Conservation (phyloP, 352 stramenopile species). For the Phytophthora agathidicida region DNA sequence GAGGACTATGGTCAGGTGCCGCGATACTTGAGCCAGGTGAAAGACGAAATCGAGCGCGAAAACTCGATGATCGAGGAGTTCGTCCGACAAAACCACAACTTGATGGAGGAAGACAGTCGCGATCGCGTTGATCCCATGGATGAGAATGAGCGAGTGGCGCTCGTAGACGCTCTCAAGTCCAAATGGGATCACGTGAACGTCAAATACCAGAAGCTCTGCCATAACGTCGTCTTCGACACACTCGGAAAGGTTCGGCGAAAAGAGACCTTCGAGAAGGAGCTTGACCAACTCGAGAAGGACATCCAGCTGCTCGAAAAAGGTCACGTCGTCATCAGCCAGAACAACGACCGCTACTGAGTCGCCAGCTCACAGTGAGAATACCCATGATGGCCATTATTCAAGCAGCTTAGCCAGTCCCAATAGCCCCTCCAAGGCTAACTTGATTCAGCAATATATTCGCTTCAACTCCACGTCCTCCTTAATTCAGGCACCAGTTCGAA, state of each 20-base stretch:
- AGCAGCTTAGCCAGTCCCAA: conserved; percentile 6
- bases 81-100: conserved; percentile 89
- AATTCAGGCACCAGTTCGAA: conserved; percentile 14
- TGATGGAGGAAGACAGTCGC: conserved; percentile 77
- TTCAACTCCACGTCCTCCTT: conserved; percentile 5
- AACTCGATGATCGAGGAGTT: conserved; percentile 94
- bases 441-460: conserved; percentile 26
- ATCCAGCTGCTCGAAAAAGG: conserved; percentile 89
- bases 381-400: conserved; percentile 6
- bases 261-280: conserved; percentile 91
- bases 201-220: conserved; percentile 95
- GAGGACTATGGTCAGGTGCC: conserved; percentile 94
- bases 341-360: conserved; percentile 53
- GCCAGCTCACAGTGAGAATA: background rate
- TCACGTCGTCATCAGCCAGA: conserved; percentile 65
- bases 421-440: background rate
- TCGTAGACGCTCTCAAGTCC: conserved; percentile 91
- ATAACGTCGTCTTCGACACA: conserved; percentile 94
- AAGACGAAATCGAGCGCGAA: conserved; percentile 93
- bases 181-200: conserved; percentile 95
- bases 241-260: conserved; percentile 93
- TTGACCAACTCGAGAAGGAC: conserved; percentile 93
- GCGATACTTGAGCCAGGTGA: conserved; percentile 91
- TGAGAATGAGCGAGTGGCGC: conserved; percentile 80
- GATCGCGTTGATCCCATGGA: conserved; percentile 73